phyloP scores from a whole-genome alignment of 345 rosid genomes.

The Arabis alpina region DNA sequence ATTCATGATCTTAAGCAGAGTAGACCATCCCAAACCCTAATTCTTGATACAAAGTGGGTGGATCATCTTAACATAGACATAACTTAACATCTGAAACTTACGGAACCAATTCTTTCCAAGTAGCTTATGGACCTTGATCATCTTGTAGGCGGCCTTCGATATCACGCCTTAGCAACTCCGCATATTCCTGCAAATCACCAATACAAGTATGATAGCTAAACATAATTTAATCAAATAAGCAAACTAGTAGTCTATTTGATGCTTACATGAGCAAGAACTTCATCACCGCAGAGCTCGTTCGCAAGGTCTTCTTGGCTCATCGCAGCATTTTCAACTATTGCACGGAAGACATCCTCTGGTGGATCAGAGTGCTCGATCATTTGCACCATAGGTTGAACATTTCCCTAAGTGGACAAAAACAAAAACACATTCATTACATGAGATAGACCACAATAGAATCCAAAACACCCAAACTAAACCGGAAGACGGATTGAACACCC shows the following conservation, averaged over 20 bases:
- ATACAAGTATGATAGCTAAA: not conserved
- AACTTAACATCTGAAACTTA: conserved; percentile 6
- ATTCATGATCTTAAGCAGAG: conserved; percentile 1
- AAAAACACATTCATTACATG: not conserved
- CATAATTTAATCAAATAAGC: not conserved
- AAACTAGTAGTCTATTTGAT: not conserved
- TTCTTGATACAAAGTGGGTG: conserved; percentile 24
- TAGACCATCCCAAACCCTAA: conserved; percentile 19
- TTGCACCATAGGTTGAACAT: conserved; percentile 54
- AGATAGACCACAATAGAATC: not conserved
- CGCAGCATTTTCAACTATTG: conserved; percentile 63
- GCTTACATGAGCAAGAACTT: conserved; percentile 65
- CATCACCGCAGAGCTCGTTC: conserved; percentile 59
- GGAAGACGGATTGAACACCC: not conserved
- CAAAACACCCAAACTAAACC: not conserved
- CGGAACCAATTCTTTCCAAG: not conserved
- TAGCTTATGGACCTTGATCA: conserved; percentile 37
- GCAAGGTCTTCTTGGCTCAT: conserved; percentile 50
- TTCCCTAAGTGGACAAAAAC: conserved; percentile 40
- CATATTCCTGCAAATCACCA: conserved; percentile 60
- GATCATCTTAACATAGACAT: conserved; percentile 9
- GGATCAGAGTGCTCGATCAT: conserved; percentile 58
- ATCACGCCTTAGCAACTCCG: conserved; percentile 61
- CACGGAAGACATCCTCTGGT: conserved; percentile 63
- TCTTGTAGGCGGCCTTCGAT: conserved; percentile 47